Evolutionary conservation across 352 stramenopile genomes (phyloP), one percentile per base, ranked within the genome.

Genomic region (Globisporangium middletonii): DNA sequence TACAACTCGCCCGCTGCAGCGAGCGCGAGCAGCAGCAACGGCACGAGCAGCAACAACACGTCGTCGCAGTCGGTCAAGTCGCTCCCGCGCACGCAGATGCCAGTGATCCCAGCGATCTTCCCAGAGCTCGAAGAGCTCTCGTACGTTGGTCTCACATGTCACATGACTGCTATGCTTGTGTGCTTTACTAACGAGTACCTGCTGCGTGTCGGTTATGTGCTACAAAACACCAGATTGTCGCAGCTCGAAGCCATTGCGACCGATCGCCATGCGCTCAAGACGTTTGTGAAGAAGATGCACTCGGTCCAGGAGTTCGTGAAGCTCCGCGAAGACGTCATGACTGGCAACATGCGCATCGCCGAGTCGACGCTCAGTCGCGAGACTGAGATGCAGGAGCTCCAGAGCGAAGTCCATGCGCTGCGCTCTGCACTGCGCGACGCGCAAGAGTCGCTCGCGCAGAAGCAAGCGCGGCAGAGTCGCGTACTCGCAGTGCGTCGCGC

Each of bases 81-180:
- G 35, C 60, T 89, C 33, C 79, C 86, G 48, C 81, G 77, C 11
- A 86, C 81, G 0, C 81, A 92, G 48, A 83, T 92, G 71, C 84
- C 84, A 0, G 72, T 77, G 27, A 92, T 91, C 49, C 84, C 84
- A 38, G 60, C 82, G 23, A 73, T 84, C 27, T 89, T 91, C 47
- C 78, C 78, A 0, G 80, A 87, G 47, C 73, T 94, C 3, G 81
- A 94, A 57, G 76, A 89, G 50, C 62, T 94, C 2, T 86, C 78
- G 83, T 94, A 77, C 65, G 77, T 73, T 46, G 11, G 28, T 26
- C 26, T n/a, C 41, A n/a, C 41, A 15, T 9, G 41, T 23, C 41
- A 46, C 41, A 23, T 19, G 8, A 30, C 47, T 18, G 16, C 35
- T 28, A 13, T 33, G 27, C 38, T 41, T 5, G 5, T 52, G 4